Evolutionary conservation across 768 basidiomycete genomes (phyloP).

Genomic region (Termitomyces sp.): DNA sequence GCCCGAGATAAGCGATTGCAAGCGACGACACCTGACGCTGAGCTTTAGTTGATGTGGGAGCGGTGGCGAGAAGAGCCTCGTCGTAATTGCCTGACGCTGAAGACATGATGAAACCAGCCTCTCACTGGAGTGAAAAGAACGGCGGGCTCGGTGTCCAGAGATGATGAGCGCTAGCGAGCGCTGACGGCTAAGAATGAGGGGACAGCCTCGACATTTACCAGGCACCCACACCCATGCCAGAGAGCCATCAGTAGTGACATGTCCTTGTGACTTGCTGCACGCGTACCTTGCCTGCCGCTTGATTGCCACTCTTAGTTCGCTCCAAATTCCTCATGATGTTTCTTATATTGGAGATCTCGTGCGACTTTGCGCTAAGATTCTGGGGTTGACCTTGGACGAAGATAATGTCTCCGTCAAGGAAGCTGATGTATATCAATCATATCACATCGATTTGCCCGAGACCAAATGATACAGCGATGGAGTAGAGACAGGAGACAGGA

Average conservation of each 20-base stretch:
- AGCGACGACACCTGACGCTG: constrained; percentile 28
- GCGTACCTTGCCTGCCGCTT: neutral
- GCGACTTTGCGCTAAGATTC: neutral
- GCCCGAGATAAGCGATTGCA: neutral
- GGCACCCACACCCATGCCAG: neutral
- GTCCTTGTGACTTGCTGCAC: neutral
- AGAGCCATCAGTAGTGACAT: constrained; percentile 3
- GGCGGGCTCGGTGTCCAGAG: constrained; percentile 1
- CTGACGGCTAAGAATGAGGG: constrained; percentile 3
- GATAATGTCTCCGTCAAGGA: neutral
- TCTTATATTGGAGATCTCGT: neutral
- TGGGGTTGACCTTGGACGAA: neutral
- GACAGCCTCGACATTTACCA: constrained; percentile 7
- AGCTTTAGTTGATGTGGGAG: constrained; percentile 30
- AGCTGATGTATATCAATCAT: neutral
- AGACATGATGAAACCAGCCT: constrained; percentile 12
- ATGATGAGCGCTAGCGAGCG: constrained; percentile 2
- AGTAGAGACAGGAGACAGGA: neutral
- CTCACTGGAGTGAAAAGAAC: constrained; percentile 11
- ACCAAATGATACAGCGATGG: neutral
- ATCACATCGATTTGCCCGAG: neutral
- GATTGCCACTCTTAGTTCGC: too few relatives aligned
- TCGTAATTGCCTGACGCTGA: constrained; percentile 24
- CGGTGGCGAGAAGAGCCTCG: constrained; percentile 27
- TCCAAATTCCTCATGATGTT: neutral